These are phyloP conservation scores for Acer yangbiense DNA, from an alignment of 345 rosid genomes.

Conservation along the genomic window DNA sequence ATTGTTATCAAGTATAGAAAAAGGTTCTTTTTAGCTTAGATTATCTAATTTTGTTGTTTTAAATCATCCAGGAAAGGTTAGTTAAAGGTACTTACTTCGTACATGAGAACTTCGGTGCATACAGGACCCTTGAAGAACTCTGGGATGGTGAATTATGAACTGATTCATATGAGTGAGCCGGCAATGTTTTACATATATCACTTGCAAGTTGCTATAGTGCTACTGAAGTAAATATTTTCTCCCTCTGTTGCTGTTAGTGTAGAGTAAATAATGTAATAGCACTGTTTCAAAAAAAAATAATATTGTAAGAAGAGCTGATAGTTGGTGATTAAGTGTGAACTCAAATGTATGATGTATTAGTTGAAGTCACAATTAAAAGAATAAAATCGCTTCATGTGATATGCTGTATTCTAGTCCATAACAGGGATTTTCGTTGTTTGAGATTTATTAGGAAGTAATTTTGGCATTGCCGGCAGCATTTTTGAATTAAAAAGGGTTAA, in stretches of 20 bases:
- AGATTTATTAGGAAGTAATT: too few relatives aligned
- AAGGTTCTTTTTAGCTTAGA: background rate
- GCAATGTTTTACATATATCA: too few relatives aligned
- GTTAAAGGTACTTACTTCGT: constrained; percentile 32
- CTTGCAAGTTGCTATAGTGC: background rate
- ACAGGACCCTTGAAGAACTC: constrained; percentile 31
- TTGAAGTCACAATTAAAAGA: background rate
- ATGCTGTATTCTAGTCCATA: background rate
- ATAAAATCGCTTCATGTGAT: background rate
- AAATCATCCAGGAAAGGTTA: constrained; percentile 43
- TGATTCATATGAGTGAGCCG: too few relatives aligned
- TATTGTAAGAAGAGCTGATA: background rate
- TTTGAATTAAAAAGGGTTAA: too few relatives aligned
- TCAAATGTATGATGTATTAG: background rate
- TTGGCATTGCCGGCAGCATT: too few relatives aligned
- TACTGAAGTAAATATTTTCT: background rate
- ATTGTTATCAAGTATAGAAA: background rate
- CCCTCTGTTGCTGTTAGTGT: too few relatives aligned
- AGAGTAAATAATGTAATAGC: background rate
- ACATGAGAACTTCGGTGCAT: constrained; percentile 37
- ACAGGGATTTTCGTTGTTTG: too few relatives aligned
- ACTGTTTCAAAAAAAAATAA: too few relatives aligned
- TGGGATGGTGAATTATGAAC: constrained; percentile 39
- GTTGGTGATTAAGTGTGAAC: background rate
- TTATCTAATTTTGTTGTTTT: background rate